Conservation (phyloP, 805 yeast species). For the Sugiyamaella floridensis region DNA sequence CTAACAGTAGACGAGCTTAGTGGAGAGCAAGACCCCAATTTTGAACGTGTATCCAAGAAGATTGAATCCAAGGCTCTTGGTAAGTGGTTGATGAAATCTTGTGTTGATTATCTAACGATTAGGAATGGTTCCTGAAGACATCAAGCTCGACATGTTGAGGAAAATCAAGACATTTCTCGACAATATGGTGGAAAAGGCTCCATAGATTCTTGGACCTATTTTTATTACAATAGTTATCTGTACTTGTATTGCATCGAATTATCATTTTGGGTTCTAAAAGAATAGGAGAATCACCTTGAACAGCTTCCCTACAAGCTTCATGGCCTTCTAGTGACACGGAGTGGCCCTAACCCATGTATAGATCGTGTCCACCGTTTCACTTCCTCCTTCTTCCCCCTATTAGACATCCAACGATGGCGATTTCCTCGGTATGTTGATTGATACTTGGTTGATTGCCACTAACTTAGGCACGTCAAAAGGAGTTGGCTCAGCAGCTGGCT, state of each 20-base stretch:
- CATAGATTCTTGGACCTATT: not conserved
- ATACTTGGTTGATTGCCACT: not conserved
- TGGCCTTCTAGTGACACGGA: too few relatives aligned
- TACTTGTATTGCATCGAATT: too few relatives aligned
- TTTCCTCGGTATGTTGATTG: conserved; percentile 2
- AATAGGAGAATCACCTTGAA: too few relatives aligned
- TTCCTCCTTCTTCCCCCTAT: too few relatives aligned
- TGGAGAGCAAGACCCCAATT: conserved; percentile 41
- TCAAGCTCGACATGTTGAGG: conserved; percentile 51
- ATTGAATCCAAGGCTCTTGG: conserved; percentile 63
- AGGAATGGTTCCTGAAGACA: conserved; percentile 58
- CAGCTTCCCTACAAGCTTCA: too few relatives aligned
- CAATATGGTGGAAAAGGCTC: conserved; percentile 14
- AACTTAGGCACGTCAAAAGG: conserved; percentile 11
- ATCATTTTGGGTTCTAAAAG: too few relatives aligned
- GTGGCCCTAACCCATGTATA: too few relatives aligned
- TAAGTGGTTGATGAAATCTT: conserved; percentile 24
- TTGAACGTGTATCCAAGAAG: conserved; percentile 43
- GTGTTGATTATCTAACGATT: not conserved
- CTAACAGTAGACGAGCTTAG: conserved; percentile 32
- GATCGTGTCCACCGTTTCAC: too few relatives aligned
- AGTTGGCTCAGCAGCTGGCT: conserved; percentile 12
- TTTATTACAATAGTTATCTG: too few relatives aligned
- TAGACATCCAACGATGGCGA: not conserved
- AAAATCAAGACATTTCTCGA: conserved; percentile 37